Evolutionary conservation across 176 grass and related monocot species (phyloP).

Genomic region (Musa itinerans): DNA sequence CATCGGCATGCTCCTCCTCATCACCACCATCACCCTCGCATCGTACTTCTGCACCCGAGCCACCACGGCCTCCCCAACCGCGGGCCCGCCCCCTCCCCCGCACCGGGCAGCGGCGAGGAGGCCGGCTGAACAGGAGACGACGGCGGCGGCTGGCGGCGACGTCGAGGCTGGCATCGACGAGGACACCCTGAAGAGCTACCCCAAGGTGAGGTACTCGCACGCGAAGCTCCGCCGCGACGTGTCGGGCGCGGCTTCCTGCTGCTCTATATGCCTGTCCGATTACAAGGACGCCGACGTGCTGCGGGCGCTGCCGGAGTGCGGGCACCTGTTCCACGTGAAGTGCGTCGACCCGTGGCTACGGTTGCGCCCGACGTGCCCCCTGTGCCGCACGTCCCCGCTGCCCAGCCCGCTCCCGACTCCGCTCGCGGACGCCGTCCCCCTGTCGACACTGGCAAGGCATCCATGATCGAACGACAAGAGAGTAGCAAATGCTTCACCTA

Average conservation of each 20-base stretch:
- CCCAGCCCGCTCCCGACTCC: constrained; percentile 74
- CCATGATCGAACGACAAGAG: too few species aligned
- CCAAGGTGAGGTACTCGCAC: constrained; percentile 37
- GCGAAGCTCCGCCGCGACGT: constrained; percentile 7
- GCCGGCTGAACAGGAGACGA: background rate
- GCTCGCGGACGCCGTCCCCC: constrained; percentile 52
- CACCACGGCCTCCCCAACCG: background rate
- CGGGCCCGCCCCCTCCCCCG: background rate
- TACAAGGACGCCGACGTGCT: constrained; percentile 73
- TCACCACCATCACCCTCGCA: constrained; percentile 44
- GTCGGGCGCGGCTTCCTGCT: constrained; percentile 40
- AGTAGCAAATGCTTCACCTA: too few species aligned
- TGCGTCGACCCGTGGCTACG: constrained; percentile 88
- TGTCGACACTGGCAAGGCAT: constrained; percentile 26
- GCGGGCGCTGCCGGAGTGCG: constrained; percentile 68
- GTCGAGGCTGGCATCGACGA: constrained; percentile 53
- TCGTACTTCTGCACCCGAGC: constrained; percentile 64
- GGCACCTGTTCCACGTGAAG: constrained; percentile 70
- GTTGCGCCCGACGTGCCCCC: constrained; percentile 68
- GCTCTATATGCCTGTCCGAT: constrained; percentile 76
- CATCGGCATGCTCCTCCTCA: constrained; percentile 57
- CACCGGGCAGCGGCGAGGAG: background rate
- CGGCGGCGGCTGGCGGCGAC: constrained; percentile 6
- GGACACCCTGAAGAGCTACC: constrained; percentile 47
- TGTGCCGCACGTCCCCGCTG: constrained; percentile 79